Base-by-base conservation (phyloP, 2,329 filamentous ascomycete species). In the Colletotrichum magnum region DNA sequence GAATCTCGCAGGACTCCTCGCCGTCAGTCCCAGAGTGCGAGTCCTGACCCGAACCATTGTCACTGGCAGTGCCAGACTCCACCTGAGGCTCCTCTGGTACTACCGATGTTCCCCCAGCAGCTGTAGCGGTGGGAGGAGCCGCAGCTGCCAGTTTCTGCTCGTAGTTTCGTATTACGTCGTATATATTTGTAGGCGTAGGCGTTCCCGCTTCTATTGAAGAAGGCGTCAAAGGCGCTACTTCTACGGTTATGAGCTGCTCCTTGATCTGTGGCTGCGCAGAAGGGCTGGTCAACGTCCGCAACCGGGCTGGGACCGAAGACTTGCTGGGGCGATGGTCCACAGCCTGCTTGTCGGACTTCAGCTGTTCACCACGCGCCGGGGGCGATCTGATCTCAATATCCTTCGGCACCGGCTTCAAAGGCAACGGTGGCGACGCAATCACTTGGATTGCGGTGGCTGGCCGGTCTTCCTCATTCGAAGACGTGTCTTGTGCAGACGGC, bases 1-100 rank as follows among this genome's bases (percentile, higher is more conserved):
- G 77, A 2, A 80, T 66, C 53, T 79, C 74, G 1, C 54, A 21
- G 12, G 28, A 52, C 50, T 52, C 50, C 18, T 70, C 67, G 41
- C 60, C 61, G 58, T 68, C 53, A 12, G 64, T 71, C 18, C 45
- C 68, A n/a, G 64, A 68, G 4, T 50, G 43, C 24, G 64, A 68
- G 5, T 54, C 64, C 12, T 16, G 43, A 18, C 52, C n/a, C 12
- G 56, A 52, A 12, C 45, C 50, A 50, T 18, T 47, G n/a, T 59
- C 64, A 39, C 24, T 50, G 21, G 16, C 6, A 28, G 18, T 64
- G 18, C 28, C 53, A 9, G 21, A n/a, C 24, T 45, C 68, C n/a
- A 6, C 43, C 10, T 28, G 32, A 32, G 39, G 18, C 32, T 50
- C 28, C 32, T 64, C 54, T 13, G 9, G 12, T 12, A 53, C 59